phyloP scores from a whole-genome alignment of 2,329 filamentous ascomycete species.

The Aspergillus spinulosporus region DNA sequence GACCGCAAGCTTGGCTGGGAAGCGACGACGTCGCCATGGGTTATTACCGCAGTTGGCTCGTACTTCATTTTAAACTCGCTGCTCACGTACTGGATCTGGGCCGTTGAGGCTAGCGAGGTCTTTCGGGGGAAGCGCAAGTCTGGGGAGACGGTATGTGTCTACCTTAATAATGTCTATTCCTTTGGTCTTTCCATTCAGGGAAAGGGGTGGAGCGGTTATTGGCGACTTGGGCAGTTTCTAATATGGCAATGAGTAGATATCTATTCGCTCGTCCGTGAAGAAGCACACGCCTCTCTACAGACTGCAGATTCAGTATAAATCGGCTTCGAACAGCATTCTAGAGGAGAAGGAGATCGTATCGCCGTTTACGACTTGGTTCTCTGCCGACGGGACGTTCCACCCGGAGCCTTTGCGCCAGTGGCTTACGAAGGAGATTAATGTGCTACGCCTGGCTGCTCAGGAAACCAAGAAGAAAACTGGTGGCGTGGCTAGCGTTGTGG shows the following conservation, averaged over 20 bases:
- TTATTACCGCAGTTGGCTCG: slow-evolving; percentile 71
- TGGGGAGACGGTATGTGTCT: slow-evolving; percentile 57
- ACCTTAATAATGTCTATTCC: neutral
- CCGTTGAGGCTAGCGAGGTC: slow-evolving; percentile 76
- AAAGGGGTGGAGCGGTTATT: too few species aligned
- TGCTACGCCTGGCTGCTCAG: slow-evolving; percentile 53
- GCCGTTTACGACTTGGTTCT: slow-evolving; percentile 63
- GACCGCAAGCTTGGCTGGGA: slow-evolving; percentile 94
- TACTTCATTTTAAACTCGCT: slow-evolving; percentile 78
- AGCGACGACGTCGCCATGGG: slow-evolving; percentile 72
- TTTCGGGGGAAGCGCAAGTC: slow-evolving; percentile 75
- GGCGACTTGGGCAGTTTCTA: neutral
- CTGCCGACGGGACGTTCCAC: slow-evolving; percentile 58
- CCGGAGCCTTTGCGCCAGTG: slow-evolving; percentile 63
- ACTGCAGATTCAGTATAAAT: slow-evolving; percentile 59
- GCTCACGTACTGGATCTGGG: slow-evolving; percentile 81
- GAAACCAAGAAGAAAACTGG: slow-evolving; percentile 36
- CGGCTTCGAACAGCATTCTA: slow-evolving; percentile 40
- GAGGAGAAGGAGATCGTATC: slow-evolving; percentile 54
- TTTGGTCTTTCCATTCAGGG: too few species aligned
- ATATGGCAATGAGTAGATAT: slow-evolving; percentile 55
- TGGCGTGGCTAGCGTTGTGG: slow-evolving; percentile 24
- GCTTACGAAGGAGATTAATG: slow-evolving; percentile 59
- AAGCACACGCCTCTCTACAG: slow-evolving; percentile 84
- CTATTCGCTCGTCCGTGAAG: slow-evolving; percentile 68